phyloP scores from a whole-genome alignment of 306 rosid genomes.

The Citrullus colocynthis region DNA sequence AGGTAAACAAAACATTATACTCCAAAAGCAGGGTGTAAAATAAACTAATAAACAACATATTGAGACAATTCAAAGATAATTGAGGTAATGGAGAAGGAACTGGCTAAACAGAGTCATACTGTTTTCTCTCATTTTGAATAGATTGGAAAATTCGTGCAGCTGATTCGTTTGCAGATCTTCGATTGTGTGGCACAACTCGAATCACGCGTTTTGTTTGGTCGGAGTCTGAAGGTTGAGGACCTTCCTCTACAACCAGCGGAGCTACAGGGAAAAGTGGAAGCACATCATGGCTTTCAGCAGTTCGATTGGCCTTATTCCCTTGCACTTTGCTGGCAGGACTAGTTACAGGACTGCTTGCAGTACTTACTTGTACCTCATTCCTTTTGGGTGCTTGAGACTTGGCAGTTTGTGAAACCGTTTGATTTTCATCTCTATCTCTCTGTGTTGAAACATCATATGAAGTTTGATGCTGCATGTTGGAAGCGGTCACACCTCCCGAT shows the following conservation, averaged over 20 bases:
- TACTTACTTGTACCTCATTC: slow-evolving; percentile 54
- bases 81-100: neutral
- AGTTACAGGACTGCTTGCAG: slow-evolving; percentile 23
- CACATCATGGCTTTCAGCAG: slow-evolving; percentile 29
- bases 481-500: slow-evolving; percentile 2
- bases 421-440: slow-evolving; percentile 22
- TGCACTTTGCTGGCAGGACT: slow-evolving; percentile 39
- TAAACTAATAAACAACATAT: neutral
- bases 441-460: slow-evolving; percentile 27
- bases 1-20: neutral
- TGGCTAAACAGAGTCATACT: slow-evolving; percentile 11
- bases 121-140: slow-evolving; percentile 84
- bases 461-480: slow-evolving; percentile 17
- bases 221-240: slow-evolving; percentile 24
- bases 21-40: neutral
- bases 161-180: slow-evolving; percentile 70
- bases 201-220: slow-evolving; percentile 45
- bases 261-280: slow-evolving; percentile 9
- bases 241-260: slow-evolving; percentile 29
- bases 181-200: slow-evolving; percentile 86
- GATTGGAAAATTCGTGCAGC: slow-evolving; percentile 91
- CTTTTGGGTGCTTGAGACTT: slow-evolving; percentile 9
- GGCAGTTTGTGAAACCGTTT: slow-evolving; percentile 2
- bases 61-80: neutral
- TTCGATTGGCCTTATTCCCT: neutral